Base-by-base conservation (phyloP, 2,329 filamentous ascomycete species). In the Colletotrichum sidae region DNA sequence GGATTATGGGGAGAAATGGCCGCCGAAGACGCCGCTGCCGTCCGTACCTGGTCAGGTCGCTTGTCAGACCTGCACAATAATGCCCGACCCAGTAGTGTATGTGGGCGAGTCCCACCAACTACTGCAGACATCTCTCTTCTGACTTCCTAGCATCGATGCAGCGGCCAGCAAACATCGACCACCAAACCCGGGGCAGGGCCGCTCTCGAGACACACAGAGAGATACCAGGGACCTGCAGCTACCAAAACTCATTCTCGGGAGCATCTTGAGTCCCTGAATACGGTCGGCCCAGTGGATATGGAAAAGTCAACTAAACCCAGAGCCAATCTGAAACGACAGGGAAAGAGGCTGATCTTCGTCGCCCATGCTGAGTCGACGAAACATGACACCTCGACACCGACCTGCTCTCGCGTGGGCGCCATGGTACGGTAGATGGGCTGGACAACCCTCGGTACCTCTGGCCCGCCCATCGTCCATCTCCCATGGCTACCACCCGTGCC, bases 371-470 rank as follows among this genome's bases (percentile, higher is more conserved):
- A 62, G 63, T 57, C 63, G 63, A 57, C 58, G 63, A 66, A 66
- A 66, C 63, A 66, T 62, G 63, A 44, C 63, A 66, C 50, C 42
- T 66, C 53, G 62, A 65, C 62, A 53, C 57, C 46, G 58, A 62
- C 63, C 49, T 60, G 11, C 52, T 52, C 58, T 56, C 42, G 35
- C 25, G 25, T 25, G 25, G 25, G 25, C 25, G 25, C 25, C 25
- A 25, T 25, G 25, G 25, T 25, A 25, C 4, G 25, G 25, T 25
- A 25, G 25, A 25, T 25, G 25, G 25, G 25, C 25, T 25, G 25
- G 25, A 25, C 25, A 25, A 25, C 25, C 25, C 25, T 25, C 25
- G 25, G 25, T 25, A 5, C 25, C 4, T 25, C 25, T 25, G 25
- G 25, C 25, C 25, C 25, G 25, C 25, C 25, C 3, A 47, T 49